phyloP scores from a whole-genome alignment of 257 asterid species.

The Nicotiana sylvestris region DNA sequence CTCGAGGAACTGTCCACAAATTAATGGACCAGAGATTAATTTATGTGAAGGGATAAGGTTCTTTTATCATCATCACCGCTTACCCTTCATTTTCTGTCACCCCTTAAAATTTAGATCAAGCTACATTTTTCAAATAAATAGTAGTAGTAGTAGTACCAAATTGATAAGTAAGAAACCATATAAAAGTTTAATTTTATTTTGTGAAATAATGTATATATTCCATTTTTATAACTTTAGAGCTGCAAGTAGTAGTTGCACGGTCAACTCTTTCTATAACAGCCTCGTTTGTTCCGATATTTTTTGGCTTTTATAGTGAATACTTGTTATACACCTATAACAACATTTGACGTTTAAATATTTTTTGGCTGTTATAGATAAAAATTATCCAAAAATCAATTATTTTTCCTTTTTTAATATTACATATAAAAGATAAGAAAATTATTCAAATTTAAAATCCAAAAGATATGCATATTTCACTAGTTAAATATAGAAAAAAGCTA shows the following conservation, averaged over 20 bases:
- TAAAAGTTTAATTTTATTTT: not conserved
- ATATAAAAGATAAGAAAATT: too few species aligned
- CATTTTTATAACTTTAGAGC: not conserved
- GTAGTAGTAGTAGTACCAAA: not conserved
- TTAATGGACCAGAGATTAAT: slow-evolving; percentile 7
- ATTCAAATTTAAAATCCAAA: too few species aligned
- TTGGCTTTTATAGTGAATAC: too few species aligned
- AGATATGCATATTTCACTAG: too few species aligned
- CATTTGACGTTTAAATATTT: too few species aligned
- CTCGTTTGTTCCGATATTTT: too few species aligned
- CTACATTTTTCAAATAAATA: not conserved
- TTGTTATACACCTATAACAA: too few species aligned
- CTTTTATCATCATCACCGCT: not conserved
- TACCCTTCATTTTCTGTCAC: not conserved
- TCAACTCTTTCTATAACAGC: too few species aligned
- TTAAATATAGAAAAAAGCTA: too few species aligned
- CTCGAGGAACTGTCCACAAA: not conserved
- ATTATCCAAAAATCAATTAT: too few species aligned
- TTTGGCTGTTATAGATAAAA: too few species aligned
- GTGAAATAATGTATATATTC: not conserved
- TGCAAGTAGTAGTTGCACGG: not conserved
- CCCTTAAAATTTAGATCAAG: not conserved
- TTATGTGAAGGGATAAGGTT: slow-evolving; percentile 9
- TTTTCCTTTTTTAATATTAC: too few species aligned
- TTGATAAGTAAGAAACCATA: not conserved